Conservation (phyloP, 148 eudicot species). For the Diospyros lotus region DNA sequence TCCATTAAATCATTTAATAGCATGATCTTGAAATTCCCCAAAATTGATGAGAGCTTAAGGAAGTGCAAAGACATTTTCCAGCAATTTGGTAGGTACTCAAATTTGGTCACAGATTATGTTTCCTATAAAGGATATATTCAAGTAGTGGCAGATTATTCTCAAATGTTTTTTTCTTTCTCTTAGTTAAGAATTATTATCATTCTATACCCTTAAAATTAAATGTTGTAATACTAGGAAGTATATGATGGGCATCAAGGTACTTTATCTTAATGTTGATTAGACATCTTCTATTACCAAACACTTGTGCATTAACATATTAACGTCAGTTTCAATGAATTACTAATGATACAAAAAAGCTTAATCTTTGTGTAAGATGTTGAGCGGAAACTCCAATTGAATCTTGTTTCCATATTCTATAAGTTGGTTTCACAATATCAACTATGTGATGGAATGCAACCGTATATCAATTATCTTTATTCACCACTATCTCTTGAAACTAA, state of each 20-base stretch:
- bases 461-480: no score
- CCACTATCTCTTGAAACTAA: no score
- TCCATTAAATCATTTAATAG: slow-evolving; percentile 67
- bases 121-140: neutral
- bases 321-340: no score
- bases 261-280: neutral
- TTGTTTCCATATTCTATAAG: no score
- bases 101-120: neutral
- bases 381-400: no score
- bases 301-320: no score
- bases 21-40: slow-evolving; percentile 82
- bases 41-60: slow-evolving; percentile 75
- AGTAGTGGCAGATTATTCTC: neutral
- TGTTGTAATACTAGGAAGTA: neutral
- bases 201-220: neutral
- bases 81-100: slow-evolving; percentile 56
- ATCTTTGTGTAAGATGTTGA: no score
- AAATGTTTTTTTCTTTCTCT: neutral
- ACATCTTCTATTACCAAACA: no score
- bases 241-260: neutral
- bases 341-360: no score
- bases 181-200: neutral
- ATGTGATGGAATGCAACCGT: no score
- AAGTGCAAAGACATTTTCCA: slow-evolving; percentile 72
- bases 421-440: no score